phyloP scores from a whole-genome alignment of 176 grass and related monocot species.

The Tillandsia leiboldiana region DNA sequence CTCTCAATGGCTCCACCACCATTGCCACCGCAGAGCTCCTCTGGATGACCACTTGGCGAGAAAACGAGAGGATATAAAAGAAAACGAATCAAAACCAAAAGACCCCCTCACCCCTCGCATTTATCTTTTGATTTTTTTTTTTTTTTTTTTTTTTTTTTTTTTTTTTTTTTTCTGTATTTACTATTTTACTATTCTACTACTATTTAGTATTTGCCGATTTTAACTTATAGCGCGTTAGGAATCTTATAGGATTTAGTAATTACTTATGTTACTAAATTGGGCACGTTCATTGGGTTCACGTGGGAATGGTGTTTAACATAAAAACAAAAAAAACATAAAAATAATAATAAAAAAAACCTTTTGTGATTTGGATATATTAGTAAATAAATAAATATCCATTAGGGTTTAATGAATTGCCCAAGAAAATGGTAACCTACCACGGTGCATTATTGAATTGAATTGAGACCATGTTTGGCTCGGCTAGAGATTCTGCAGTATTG shows the following conservation, averaged over 20 bases:
- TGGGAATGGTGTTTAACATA: background rate
- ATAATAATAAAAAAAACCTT: background rate
- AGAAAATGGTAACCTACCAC: too few species aligned
- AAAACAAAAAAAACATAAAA: background rate
- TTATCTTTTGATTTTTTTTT: background rate
- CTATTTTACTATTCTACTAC: background rate
- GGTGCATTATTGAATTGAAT: too few species aligned
- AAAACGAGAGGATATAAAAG: slow-evolving; percentile 1
- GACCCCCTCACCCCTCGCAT: too few species aligned
- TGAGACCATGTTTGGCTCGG: too few species aligned
- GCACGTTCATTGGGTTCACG: background rate
- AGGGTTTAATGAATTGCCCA: too few species aligned
- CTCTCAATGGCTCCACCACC: slow-evolving; percentile 10
- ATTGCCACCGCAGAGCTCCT: background rate
- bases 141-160: background rate
- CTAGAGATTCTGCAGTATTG: too few species aligned
- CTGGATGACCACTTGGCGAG: background rate
- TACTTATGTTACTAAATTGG: background rate
- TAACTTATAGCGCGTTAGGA: background rate
- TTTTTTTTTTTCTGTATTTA: background rate
- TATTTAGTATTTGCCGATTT: background rate
- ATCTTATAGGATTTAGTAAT: background rate
- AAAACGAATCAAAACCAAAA: background rate
- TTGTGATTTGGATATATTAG: background rate
- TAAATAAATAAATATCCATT: background rate